Base-by-base conservation (phyloP, 1,139 yeast genomes). In the Diutina pseudorugosa region DNA sequence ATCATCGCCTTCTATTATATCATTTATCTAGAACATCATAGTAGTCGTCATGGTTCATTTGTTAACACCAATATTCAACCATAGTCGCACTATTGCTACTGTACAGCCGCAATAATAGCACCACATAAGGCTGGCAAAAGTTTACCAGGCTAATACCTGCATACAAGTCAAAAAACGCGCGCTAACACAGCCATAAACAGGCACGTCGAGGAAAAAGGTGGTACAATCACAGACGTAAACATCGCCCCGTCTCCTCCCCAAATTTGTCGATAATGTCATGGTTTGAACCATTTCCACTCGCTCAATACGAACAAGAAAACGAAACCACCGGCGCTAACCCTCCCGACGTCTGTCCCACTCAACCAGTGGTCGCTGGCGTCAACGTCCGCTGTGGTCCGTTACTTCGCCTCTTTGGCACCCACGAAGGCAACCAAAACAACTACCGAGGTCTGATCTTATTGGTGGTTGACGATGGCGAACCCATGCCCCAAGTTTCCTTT, bases 371-470 rank as follows among this genome's bases (percentile, higher is more conserved):
- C 14, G 36, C 49, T 6, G 49, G 49, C 7, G 18, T 45, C 40
- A 14, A 25, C 21, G 49, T 45, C n/a, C 19, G 49, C 4, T 45
- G 49, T 18, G 49, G 49, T 18, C 49, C 49, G n/a, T 21, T 16
- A 23, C 27, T 45, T 23, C 36, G 40, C 18, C 27, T 45, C 20
- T 45, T 14, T 25, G 90, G 86, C 4, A 77, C 84, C 56, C 70
- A 76, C 43, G 80, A 76, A 57, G 65, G 75, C 30, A 70, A 70
- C 0, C 54, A 68, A 9, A 59, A 65, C 48, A 69, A 75, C 53
- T 89, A 88, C 69, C 68, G 88, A 45, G 96, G 83, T 1, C 70
- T 86, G 1, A 70, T 86, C 21, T 60, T 88, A 65, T 63, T 87
- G 51, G 88, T 85, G 2, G 69, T 79, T n/a, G 70, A 73, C 52